phyloP scores from a whole-genome alignment of 2,329 filamentous ascomycete genomes.

The Dactylellina drechsleri region DNA sequence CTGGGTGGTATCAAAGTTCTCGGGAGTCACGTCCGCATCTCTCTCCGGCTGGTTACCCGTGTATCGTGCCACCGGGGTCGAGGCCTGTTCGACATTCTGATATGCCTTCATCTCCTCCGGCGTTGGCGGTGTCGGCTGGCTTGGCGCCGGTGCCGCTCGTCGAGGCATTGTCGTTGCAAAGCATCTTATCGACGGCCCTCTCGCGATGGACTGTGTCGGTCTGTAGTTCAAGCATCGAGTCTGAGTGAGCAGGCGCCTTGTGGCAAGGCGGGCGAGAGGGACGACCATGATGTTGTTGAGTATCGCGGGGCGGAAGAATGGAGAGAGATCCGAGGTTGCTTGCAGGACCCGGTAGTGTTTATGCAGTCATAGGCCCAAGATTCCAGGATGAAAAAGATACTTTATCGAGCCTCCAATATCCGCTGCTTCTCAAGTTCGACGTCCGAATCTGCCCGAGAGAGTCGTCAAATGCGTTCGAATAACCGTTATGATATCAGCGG shows the following conservation, averaged over 20 bases:
- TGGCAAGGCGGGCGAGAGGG: conserved; percentile 49
- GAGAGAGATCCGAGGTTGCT: conserved; percentile 33
- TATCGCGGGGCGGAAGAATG: conserved; percentile 49
- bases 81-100: conserved; percentile 24
- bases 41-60: conserved; percentile 28
- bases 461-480: neutral
- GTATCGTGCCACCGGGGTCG: conserved; percentile 43
- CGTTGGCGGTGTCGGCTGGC: neutral
- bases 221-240: conserved; percentile 42
- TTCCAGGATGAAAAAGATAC: conserved; percentile 3
- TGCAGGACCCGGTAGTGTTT: conserved; percentile 7
- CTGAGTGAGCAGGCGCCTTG: conserved; percentile 37
- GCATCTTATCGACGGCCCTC: conserved; percentile 38
- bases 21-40: conserved; percentile 24
- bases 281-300: conserved; percentile 38
- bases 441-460: conserved; percentile 43
- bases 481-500: conserved; percentile 44
- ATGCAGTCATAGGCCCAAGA: conserved; percentile 31
- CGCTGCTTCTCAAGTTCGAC: conserved; percentile 13
- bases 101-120: conserved; percentile 15
- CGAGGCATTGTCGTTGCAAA: conserved; percentile 52
- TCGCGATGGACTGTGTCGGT: conserved; percentile 21
- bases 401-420: neutral
- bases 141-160: conserved; percentile 17
- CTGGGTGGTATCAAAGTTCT: conserved; percentile 61